phyloP scores from a whole-genome alignment of 257 asterid genomes.

The Ligustrum vulgare region DNA sequence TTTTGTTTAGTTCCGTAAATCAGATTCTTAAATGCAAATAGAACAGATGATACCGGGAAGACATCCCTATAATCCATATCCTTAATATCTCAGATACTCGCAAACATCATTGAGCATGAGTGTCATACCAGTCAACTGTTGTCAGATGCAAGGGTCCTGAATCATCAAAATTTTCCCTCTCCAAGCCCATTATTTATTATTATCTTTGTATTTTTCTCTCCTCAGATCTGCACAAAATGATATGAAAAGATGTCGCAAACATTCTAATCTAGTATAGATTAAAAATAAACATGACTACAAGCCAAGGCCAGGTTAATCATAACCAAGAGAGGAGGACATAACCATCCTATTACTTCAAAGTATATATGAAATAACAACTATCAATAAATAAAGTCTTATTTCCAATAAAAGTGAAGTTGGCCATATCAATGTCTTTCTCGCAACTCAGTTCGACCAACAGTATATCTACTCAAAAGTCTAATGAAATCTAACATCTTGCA shows the following conservation, averaged over 20 bases:
- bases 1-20: neutral
- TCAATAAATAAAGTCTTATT: neutral
- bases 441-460: neutral
- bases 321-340: neutral
- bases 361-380: neutral
- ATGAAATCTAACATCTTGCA: neutral
- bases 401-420: neutral
- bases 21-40: neutral
- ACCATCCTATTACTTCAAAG: neutral
- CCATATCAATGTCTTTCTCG: neutral
- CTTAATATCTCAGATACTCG: neutral
- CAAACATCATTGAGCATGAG: neutral
- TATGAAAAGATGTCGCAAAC: neutral
- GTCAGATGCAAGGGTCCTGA: conserved; percentile 81
- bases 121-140: conserved; percentile 66
- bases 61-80: neutral
- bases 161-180: conserved; percentile 59
- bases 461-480: neutral
- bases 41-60: conserved; percentile 3
- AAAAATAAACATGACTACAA: neutral
- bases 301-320: neutral
- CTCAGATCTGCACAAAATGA: conserved; percentile 29
- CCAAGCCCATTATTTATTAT: conserved; percentile 45
- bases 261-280: conserved; percentile 8
- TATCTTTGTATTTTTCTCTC: conserved; percentile 13